Evolutionary conservation across 306 rosid genomes (phyloP).

Genomic region (Lathyrus sativus): DNA sequence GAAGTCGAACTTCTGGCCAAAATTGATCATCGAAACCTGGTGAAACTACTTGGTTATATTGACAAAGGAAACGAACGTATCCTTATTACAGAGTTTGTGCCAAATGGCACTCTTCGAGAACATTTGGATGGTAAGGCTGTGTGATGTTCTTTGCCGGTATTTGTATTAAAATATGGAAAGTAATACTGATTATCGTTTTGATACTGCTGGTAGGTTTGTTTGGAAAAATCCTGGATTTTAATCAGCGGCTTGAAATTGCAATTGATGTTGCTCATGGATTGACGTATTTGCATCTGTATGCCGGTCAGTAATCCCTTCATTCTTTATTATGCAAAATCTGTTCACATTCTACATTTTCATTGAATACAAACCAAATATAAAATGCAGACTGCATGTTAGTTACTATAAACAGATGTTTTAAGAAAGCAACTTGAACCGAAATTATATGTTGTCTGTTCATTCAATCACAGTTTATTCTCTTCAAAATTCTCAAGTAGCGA

Average conservation of each 20-base stretch:
- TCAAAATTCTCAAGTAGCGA: constrained; percentile 15
- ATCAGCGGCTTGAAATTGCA: constrained; percentile 93
- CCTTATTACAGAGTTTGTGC: constrained; percentile 84
- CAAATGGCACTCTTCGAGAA: constrained; percentile 91
- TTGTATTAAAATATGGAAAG: constrained; percentile 27
- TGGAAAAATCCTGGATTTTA: constrained; percentile 82
- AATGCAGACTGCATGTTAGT: constrained; percentile 20
- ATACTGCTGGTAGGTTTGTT: constrained; percentile 61
- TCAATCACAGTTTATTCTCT: constrained; percentile 18
- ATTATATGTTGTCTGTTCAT: constrained; percentile 11
- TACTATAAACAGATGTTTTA: constrained; percentile 24
- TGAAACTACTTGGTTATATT: constrained; percentile 83
- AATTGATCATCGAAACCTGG: constrained; percentile 93
- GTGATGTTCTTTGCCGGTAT: constrained; percentile 26
- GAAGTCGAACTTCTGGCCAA: constrained; percentile 89
- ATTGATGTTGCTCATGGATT: constrained; percentile 98
- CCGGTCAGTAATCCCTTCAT: constrained; percentile 61
- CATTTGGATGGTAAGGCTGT: constrained; percentile 87
- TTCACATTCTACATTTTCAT: constrained; percentile 35
- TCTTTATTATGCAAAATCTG: constrained; percentile 17
- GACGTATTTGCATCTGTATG: constrained; percentile 86
- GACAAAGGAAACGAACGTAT: constrained; percentile 87
- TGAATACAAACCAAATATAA: constrained; percentile 24
- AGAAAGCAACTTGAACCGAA: constrained; percentile 2
- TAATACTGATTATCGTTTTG: constrained; percentile 26